Evolutionary conservation across 2,329 filamentous ascomycete species (phyloP), one percentile per base, ranked within the genome.

Genomic region (Cladosporium sp.): DNA sequence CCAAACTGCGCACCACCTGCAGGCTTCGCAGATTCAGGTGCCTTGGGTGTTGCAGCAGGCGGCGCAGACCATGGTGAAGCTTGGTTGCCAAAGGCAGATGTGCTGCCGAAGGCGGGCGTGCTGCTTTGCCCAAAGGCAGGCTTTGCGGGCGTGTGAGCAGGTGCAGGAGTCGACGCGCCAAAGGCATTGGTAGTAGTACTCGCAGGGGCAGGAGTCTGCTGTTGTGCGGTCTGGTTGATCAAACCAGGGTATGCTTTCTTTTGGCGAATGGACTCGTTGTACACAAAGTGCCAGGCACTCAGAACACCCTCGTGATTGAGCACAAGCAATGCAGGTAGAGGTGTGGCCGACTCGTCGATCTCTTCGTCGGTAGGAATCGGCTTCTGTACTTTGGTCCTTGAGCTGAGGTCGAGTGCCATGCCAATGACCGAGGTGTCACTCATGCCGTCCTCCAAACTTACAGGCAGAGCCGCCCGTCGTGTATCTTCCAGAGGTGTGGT

Each of bases 241-340:
- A 97, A 82, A 4, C 90, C 91, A 49, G 90, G 86, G 76, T 93
- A 98, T 0, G 87, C 86, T 7, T 87, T 87, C 3, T 89, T 89
- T 71, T 89, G 83, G 67, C 89, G 87, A 68, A 99, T 88, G 1
- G 94, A 93, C 51, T 96, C 92, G 41, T 90, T 87, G 79, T 97
- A 97, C 24, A 98, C 86, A 52, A 98, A 80, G 92, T 94, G 97
- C 93, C 94, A 99, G 14, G 88, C 86, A 55, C 87, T 88, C 18
- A 99, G 82, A 11, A 96, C 81, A 69, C 95, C 95, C 74, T 97
- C 92, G 70, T 97, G 90, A 67, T 96, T 98, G 18, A 99, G 82
- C 34, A 92, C 85, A 84, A 95, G 90, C 51, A 97, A 83, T 12
- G 89, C 92, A 6, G 95, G 95, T 10, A 98, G 80, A 14, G 95